Evolutionary conservation across 768 basidiomycete genomes (phyloP), one percentile per base, ranked within the genome.

Genomic region (Myochromella boudieri): DNA sequence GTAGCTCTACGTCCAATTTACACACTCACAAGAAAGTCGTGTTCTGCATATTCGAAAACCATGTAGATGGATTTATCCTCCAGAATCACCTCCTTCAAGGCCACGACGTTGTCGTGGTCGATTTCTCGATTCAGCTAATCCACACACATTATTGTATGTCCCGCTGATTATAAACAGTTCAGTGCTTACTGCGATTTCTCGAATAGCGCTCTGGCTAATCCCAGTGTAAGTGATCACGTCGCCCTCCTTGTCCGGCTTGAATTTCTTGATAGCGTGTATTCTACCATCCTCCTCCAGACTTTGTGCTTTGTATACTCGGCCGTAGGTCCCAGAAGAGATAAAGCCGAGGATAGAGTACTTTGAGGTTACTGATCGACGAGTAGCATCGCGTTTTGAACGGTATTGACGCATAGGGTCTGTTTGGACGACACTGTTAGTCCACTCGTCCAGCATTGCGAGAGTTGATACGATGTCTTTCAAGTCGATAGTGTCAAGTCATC

Each of bases 231-330:
- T 93, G 42, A 87, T 71, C 1, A 94, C 84, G 61, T 98, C 97
- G 17, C 95, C 95, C 70, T 99, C 97, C 67, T 98, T 98, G 76
- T 99, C 97, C 0, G 95, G 97, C 62, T 99, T 99, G 75, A 98
- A 98, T 67, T 98, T 99, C 76, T 99, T 99, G 71, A 99, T 98
- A 5, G 97, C 97, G 56, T 94, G 87, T 37, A 95, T 77, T 52
- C 70, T 74, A 2, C 75, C 81, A 32, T 85, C 83, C 3, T 81
- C 76, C 10, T 84, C 87, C 37, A 80, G 72, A 59, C 86, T 87
- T 60, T 84, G 80, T 0, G 95, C 97, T 65, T 98, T 98, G 81
- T 98, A 99, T 2, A 98, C 97, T n/a, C 95, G 77, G 1, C 97
- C 97, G 61, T 98, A 98, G 0, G 95, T 98, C 15, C 97, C 97